Conservation (phyloP, 106 monocot genomes). For the Dendrobium officinale region DNA sequence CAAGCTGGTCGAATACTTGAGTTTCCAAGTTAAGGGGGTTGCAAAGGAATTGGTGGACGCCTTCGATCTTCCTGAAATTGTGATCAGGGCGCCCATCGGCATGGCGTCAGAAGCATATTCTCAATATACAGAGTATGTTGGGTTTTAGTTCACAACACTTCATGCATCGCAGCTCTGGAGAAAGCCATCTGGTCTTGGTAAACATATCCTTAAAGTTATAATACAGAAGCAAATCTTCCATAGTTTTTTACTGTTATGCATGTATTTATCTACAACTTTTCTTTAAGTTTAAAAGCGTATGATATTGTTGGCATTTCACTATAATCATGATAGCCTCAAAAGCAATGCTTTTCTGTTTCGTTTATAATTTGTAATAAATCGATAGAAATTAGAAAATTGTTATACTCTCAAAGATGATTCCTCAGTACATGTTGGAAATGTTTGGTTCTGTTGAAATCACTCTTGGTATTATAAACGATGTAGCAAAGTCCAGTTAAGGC, state of each 20-base stretch:
- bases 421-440: no score
- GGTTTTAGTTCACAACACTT: slow-evolving; percentile 34
- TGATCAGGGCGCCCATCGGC: slow-evolving; percentile 80
- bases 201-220: not conserved
- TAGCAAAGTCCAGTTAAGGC: no score
- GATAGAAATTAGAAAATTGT: not conserved
- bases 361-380: not conserved
- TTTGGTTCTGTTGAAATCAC: no score
- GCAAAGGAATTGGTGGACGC: slow-evolving; percentile 81
- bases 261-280: not conserved
- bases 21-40: slow-evolving; percentile 75
- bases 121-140: slow-evolving; percentile 69
- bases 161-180: not conserved
- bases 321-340: not conserved
- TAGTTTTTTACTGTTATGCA: not conserved
- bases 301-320: not conserved
- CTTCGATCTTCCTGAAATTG: slow-evolving; percentile 75
- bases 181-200: not conserved
- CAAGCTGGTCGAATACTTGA: slow-evolving; percentile 71
- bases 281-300: not conserved
- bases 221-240: not conserved
- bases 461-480: no score
- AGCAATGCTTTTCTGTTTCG: not conserved
- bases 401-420: no score
- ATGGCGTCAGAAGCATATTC: slow-evolving; percentile 75